These are phyloP conservation scores for Leptomonas pyrrhocoris DNA, from an alignment of 208 protist genomes.

Conservation along the genomic window DNA sequence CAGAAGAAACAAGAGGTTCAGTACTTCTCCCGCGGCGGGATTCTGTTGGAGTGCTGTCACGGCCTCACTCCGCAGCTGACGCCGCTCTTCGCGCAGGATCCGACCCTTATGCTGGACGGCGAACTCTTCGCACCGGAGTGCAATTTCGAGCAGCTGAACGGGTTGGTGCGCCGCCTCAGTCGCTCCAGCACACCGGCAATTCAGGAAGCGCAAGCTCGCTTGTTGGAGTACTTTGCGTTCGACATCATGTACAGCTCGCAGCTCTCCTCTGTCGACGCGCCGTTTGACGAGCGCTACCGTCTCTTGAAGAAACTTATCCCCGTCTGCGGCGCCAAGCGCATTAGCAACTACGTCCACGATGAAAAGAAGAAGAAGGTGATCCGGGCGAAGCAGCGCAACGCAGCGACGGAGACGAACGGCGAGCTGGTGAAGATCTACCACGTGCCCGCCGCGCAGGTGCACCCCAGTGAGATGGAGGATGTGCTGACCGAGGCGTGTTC, in stretches of 20 bases:
- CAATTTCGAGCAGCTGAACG: conserved; percentile 89
- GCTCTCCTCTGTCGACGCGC: conserved; percentile 51
- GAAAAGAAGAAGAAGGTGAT: conserved; percentile 81
- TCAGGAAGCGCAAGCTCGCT: conserved; percentile 43
- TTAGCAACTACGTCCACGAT: conserved; percentile 85
- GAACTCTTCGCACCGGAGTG: conserved; percentile 86
- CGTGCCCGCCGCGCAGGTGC: conserved; percentile 79
- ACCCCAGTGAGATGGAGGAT: conserved; percentile 78
- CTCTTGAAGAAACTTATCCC: conserved; percentile 85
- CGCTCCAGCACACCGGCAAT: conserved; percentile 42
- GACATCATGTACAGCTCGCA: conserved; percentile 86
- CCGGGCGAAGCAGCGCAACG: conserved; percentile 37
- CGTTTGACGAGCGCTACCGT: conserved; percentile 81
- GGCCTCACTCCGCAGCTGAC: conserved; percentile 64
- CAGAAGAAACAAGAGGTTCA: conserved; percentile 57
- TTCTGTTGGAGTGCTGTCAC: conserved; percentile 85
- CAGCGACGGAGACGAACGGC: conserved; percentile 20
- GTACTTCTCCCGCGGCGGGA: conserved; percentile 88
- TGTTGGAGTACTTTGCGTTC: conserved; percentile 90
- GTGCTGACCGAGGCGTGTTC: conserved; percentile 81
- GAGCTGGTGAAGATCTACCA: conserved; percentile 69
- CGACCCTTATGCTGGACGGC: conserved; percentile 81
- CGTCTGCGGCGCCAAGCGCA: conserved; percentile 76
- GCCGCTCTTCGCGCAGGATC: conserved; percentile 79
- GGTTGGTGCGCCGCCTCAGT: conserved; percentile 65